Conservation (phyloP, 2,329 filamentous ascomycete species). For the Exophiala phaeomuriformis region DNA sequence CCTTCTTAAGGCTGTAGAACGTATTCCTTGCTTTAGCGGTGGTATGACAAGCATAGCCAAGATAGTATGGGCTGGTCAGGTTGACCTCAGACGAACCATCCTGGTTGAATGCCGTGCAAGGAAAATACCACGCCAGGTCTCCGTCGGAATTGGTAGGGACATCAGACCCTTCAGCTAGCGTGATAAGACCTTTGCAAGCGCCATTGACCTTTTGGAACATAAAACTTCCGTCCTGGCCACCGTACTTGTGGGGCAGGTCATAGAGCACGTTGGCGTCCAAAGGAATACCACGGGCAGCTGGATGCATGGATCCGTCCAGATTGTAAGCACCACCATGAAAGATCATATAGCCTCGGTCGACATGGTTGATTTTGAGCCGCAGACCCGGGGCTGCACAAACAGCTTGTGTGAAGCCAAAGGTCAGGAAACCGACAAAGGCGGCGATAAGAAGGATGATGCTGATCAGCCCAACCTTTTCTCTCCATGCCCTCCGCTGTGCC, state of each 20-base stretch:
- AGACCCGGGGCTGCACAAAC: slow-evolving; percentile 70
- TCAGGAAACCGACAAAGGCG: slow-evolving; percentile 84
- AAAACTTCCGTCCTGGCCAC: slow-evolving; percentile 90
- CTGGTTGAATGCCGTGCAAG: slow-evolving; percentile 84
- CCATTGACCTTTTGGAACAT: slow-evolving; percentile 98
- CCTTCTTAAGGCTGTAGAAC: slow-evolving; percentile 65
- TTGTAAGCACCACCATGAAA: slow-evolving; percentile 91
- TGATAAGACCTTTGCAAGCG: slow-evolving; percentile 88
- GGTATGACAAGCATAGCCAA: slow-evolving; percentile 86
- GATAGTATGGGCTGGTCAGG: slow-evolving; percentile 63
- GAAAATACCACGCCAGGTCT: slow-evolving; percentile 93
- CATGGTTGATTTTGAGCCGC: slow-evolving; percentile 74
- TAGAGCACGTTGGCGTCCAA: slow-evolving; percentile 71
- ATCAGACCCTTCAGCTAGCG: slow-evolving; percentile 59
- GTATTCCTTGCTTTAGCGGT: slow-evolving; percentile 57
- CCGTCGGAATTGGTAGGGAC: slow-evolving; percentile 67
- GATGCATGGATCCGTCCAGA: slow-evolving; percentile 67
- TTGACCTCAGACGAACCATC: slow-evolving; percentile 80
- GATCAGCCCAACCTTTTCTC: slow-evolving; percentile 95
- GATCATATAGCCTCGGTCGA: slow-evolving; percentile 81
- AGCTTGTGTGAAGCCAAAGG: slow-evolving; percentile 86
- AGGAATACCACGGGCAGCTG: slow-evolving; percentile 70
- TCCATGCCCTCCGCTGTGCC: slow-evolving; percentile 86
- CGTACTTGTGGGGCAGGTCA: slow-evolving; percentile 72
- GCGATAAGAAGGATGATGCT: slow-evolving; percentile 88